phyloP scores from a whole-genome alignment of 108 stramenopile species.

The Pseudonitzschia pungens region DNA sequence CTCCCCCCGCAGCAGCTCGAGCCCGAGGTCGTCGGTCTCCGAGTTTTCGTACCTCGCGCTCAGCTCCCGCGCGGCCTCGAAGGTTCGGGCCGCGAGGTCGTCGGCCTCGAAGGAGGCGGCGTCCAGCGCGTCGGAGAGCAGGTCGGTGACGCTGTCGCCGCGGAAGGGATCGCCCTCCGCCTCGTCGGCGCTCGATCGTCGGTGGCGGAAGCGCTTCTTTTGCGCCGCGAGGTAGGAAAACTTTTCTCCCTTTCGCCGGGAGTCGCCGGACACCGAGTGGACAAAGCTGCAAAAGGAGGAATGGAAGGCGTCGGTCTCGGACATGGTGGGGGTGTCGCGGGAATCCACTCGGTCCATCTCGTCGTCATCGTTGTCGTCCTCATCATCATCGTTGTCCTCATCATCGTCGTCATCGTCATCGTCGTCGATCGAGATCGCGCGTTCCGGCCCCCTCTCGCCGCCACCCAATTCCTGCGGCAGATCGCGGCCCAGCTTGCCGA shows the following conservation, averaged over 20 bases:
- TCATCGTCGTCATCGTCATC: conserved; percentile 37
- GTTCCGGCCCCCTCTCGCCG: conserved; percentile 23
- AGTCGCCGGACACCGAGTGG: conserved; percentile 69
- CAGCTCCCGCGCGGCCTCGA: conserved; percentile 39
- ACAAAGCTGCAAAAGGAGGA: conserved; percentile 83
- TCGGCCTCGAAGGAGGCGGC: conserved; percentile 40
- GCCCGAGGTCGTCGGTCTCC: conserved; percentile 57
- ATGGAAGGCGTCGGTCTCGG: conserved; percentile 60
- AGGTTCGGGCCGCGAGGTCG: conserved; percentile 18
- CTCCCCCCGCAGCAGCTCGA: conserved; percentile 70
- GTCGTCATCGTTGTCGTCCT: conserved; percentile 31
- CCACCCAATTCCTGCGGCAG: conserved; percentile 34
- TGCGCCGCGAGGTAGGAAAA: conserved; percentile 84
- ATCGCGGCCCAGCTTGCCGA: conserved; percentile 43
- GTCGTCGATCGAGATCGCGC: conserved; percentile 29
- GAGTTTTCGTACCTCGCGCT: conserved; percentile 55
- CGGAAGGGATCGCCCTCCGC: conserved; percentile 5
- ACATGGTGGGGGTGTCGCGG: conserved; percentile 5
- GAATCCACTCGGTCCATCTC: conserved; percentile 11
- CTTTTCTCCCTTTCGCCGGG: conserved; percentile 64
- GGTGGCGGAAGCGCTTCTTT: conserved; percentile 43
- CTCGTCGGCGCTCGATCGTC: background rate
- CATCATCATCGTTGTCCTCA: conserved; percentile 38
- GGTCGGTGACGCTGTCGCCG: conserved; percentile 47
- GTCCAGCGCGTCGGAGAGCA: conserved; percentile 45